Conservation (phyloP, 129 eudicot genomes). For the Tagetes erecta region DNA sequence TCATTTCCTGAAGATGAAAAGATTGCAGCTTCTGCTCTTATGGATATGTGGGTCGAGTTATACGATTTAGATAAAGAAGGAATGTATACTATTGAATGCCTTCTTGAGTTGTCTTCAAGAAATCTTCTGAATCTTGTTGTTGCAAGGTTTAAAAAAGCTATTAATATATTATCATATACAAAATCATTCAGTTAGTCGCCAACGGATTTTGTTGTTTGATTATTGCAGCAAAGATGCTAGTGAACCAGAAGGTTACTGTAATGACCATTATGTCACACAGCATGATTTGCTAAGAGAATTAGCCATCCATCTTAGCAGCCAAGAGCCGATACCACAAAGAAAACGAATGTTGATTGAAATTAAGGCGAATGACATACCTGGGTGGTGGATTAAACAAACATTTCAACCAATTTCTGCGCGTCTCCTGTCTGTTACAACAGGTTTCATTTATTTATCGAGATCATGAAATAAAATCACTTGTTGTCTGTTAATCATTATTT, state of each 20-base stretch:
- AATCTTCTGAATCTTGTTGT: no score
- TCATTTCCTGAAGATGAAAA: conserved; percentile 43
- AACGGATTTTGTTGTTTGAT: no score
- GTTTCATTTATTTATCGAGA: no score
- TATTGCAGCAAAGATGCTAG: no score
- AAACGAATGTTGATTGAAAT: conserved; percentile 40
- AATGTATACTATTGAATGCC: conserved; percentile 5
- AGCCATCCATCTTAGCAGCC: conserved; percentile 35
- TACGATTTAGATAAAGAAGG: conserved; percentile 36
- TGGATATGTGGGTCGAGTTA: conserved; percentile 43
- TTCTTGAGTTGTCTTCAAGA: no score
- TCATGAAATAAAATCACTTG: no score
- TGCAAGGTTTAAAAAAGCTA: no score
- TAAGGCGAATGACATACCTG: conserved; percentile 35
- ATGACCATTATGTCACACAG: conserved; percentile 43
- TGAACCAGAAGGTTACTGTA: background rate
- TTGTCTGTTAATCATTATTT: no score
- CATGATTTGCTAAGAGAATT: conserved; percentile 60
- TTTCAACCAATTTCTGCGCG: conserved; percentile 12
- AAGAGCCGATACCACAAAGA: conserved; percentile 35
- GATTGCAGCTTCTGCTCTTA: conserved; percentile 34
- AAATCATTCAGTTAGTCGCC: no score
- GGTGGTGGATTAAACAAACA: conserved; percentile 35
- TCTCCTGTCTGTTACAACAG: no score
- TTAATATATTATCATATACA: no score